These are phyloP conservation scores for Cucumis cinereus DNA, from an alignment of 306 rosid genomes.

Conservation along the genomic window DNA sequence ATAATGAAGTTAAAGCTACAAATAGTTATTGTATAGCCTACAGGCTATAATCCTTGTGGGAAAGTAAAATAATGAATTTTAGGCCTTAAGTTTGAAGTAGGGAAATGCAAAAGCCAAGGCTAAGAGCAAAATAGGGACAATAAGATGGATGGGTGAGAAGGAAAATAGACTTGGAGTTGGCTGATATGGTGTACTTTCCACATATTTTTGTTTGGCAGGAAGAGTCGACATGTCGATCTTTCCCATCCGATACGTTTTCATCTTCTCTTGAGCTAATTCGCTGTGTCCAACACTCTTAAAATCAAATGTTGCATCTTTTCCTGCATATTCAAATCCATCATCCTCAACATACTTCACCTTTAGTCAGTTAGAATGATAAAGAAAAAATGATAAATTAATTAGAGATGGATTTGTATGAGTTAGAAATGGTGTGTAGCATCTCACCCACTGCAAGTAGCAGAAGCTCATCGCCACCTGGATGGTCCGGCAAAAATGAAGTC, in stretches of 20 bases:
- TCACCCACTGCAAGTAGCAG: slow-evolving; percentile 56
- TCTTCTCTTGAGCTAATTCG: slow-evolving; percentile 38
- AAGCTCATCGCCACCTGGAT: slow-evolving; percentile 88
- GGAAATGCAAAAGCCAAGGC: slow-evolving; percentile 1
- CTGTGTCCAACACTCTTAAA: slow-evolving; percentile 78
- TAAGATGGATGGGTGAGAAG: slow-evolving; percentile 35
- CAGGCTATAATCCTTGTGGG: neutral
- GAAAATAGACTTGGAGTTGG: slow-evolving; percentile 19
- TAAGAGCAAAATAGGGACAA: slow-evolving; percentile 35
- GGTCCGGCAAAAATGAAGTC: slow-evolving; percentile 71
- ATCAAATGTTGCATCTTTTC: slow-evolving; percentile 69
- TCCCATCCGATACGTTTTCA: slow-evolving; percentile 49
- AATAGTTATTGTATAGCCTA: neutral
- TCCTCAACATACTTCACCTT: too few relatives aligned
- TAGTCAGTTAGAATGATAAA: too few relatives aligned
- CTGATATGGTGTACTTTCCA: slow-evolving; percentile 10
- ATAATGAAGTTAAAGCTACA: neutral
- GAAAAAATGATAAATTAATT: neutral
- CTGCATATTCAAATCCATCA: slow-evolving; percentile 16
- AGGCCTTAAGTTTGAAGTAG: neutral
- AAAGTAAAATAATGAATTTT: neutral
- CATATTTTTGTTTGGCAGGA: slow-evolving; percentile 19
- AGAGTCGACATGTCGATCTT: slow-evolving; percentile 38
- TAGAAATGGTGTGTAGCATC: neutral
- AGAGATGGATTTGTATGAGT: neutral